These are phyloP conservation scores for Boletus sp. DNA, from an alignment of 768 basidiomycete species.

Conservation along the genomic window DNA sequence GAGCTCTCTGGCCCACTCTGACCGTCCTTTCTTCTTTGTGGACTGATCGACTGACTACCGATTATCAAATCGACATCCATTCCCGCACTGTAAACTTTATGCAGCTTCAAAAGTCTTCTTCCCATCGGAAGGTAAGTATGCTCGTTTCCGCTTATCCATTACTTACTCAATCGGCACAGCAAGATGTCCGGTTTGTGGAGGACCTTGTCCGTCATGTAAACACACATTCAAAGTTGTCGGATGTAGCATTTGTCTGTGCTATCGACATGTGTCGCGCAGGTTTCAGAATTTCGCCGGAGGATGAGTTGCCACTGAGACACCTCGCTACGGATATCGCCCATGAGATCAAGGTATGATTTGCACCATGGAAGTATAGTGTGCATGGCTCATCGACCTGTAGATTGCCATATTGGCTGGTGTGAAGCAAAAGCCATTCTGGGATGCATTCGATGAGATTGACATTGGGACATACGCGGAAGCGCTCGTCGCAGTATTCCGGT, in stretches of 20 bases:
- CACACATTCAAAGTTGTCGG: conserved; percentile 55
- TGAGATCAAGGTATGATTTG: conserved; percentile 64
- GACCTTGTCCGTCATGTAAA: conserved; percentile 59
- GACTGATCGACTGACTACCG: conserved; percentile 65
- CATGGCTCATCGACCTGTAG: conserved; percentile 12
- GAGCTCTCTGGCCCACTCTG: conserved; percentile 78
- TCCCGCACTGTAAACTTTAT: conserved; percentile 32
- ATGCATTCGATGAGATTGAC: conserved; percentile 66
- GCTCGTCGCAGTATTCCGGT: conserved; percentile 69
- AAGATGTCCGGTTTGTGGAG: conserved; percentile 59
- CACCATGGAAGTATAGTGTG: conserved; percentile 19
- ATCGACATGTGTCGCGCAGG: conserved; percentile 74
- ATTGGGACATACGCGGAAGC: conserved; percentile 75
- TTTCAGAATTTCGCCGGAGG: conserved; percentile 53
- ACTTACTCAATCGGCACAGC: conserved; percentile 6
- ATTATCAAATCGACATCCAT: conserved; percentile 45
- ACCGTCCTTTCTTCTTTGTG: conserved; percentile 71
- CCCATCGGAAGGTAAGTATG: conserved; percentile 30
- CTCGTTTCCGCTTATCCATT: neutral
- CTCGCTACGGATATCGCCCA: conserved; percentile 73
- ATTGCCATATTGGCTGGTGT: conserved; percentile 26
- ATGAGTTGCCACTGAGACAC: conserved; percentile 61
- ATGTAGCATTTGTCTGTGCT: conserved; percentile 68
- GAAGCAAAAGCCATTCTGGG: conserved; percentile 67
- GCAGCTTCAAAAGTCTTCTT: conserved; percentile 29